Conservation (phyloP, 2,329 filamentous ascomycete species). For the Leptographium procerum region DNA sequence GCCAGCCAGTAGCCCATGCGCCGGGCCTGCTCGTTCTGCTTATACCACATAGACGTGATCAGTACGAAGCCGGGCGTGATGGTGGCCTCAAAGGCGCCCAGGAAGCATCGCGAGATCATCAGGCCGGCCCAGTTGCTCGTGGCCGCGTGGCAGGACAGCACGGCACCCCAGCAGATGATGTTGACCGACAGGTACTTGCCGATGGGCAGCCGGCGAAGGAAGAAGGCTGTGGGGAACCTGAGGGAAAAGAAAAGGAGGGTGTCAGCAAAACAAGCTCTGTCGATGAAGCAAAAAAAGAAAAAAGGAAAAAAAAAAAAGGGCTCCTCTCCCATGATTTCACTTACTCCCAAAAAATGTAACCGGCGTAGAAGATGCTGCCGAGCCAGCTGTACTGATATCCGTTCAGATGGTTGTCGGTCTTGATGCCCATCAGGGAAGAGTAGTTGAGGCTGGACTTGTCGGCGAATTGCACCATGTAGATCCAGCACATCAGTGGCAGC, state of each 20-base stretch:
- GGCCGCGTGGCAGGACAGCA: slow-evolving; percentile 31
- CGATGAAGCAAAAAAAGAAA: no score
- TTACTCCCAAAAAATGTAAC: slow-evolving; percentile 27
- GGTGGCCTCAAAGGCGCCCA: slow-evolving; percentile 52
- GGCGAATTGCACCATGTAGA: slow-evolving; percentile 16
- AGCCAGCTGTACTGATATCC: slow-evolving; percentile 34
- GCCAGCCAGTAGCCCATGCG: slow-evolving; percentile 1
- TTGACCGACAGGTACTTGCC: slow-evolving; percentile 5
- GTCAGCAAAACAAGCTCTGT: no score
- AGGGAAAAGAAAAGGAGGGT: background rate
- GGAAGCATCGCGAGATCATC: slow-evolving; percentile 33
- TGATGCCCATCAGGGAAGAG: slow-evolving; percentile 25
- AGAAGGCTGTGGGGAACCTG: background rate
- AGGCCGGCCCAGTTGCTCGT: slow-evolving; percentile 41
- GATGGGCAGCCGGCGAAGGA: background rate
- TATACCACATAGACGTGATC: slow-evolving; percentile 55
- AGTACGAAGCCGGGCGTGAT: slow-evolving; percentile 41
- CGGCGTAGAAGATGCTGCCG: slow-evolving; percentile 32
- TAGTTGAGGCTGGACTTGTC: slow-evolving; percentile 48
- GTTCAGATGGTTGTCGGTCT: slow-evolving; percentile 17
- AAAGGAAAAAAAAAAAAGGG: no score
- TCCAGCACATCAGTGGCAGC: slow-evolving; percentile 37
- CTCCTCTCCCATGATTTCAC: no score
- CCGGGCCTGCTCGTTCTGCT: slow-evolving; percentile 40
- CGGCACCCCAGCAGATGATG: slow-evolving; percentile 9